phyloP scores from a whole-genome alignment of 2,329 filamentous ascomycete genomes.

The Paraphaeosphaeria minitans region DNA sequence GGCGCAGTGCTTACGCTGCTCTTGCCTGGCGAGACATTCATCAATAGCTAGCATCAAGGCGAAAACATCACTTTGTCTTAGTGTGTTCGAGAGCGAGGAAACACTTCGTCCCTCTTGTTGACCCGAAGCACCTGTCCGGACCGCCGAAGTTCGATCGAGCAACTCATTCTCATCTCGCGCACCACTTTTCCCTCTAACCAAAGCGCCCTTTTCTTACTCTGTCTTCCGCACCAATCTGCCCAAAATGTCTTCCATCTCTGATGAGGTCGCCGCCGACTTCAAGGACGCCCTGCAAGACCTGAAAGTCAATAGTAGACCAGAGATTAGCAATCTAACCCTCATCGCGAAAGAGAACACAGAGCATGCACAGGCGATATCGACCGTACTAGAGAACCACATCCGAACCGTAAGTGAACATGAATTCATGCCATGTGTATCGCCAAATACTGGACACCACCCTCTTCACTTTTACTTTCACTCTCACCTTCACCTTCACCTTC shows the following conservation, averaged over 20 bases:
- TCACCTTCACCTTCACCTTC: background rate
- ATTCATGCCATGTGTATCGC: background rate
- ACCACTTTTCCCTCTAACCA: constrained; percentile 32
- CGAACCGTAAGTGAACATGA: constrained; percentile 73
- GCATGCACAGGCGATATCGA: constrained; percentile 90
- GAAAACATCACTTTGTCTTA: constrained; percentile 47
- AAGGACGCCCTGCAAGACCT: constrained; percentile 91
- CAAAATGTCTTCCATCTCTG: constrained; percentile 71
- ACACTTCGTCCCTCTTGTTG: constrained; percentile 47
- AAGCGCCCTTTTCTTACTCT: constrained; percentile 22
- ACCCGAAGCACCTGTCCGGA: constrained; percentile 32
- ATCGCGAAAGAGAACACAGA: constrained; percentile 98
- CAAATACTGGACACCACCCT: background rate
- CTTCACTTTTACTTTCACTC: too few relatives aligned
- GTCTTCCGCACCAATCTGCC: constrained; percentile 37
- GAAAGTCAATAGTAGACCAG: constrained; percentile 86
- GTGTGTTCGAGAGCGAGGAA: constrained; percentile 49
- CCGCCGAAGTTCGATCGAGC: constrained; percentile 30
- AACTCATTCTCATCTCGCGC: constrained; percentile 25
- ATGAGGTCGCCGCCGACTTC: constrained; percentile 94
- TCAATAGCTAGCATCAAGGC: constrained; percentile 57
- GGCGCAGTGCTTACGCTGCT: constrained; percentile 39
- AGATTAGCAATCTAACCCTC: constrained; percentile 96
- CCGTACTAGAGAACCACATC: constrained; percentile 90
- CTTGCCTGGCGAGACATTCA: constrained; percentile 35